phyloP scores from a whole-genome alignment of 108 stramenopile genomes.

The Conticribra guillardii region DNA sequence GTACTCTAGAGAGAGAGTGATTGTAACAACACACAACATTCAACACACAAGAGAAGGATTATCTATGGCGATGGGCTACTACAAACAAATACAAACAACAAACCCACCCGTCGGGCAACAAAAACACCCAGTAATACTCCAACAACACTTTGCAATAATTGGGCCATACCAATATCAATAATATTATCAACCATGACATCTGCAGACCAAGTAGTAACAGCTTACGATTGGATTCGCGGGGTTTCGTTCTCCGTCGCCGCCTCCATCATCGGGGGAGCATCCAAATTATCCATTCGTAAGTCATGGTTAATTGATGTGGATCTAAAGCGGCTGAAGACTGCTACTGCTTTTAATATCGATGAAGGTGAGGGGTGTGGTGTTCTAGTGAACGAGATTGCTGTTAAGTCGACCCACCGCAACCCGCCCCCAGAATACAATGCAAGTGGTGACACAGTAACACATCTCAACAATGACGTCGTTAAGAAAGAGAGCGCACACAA shows the following conservation, averaged over 20 bases:
- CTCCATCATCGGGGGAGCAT: slow-evolving; percentile 77
- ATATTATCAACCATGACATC: background rate
- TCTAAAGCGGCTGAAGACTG: background rate
- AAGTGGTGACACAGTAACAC: background rate
- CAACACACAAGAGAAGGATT: too few relatives aligned
- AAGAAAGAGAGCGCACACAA: background rate
- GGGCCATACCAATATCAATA: too few relatives aligned
- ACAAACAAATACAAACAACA: too few relatives aligned
- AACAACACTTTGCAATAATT: too few relatives aligned
- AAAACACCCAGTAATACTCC: too few relatives aligned
- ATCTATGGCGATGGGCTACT: too few relatives aligned
- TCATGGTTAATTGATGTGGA: slow-evolving; percentile 53
- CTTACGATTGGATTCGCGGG: slow-evolving; percentile 77
- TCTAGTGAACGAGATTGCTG: background rate
- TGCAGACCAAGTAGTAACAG: slow-evolving; percentile 24
- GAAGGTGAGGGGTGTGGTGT: background rate
- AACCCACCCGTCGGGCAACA: too few relatives aligned
- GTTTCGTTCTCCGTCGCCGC: slow-evolving; percentile 72
- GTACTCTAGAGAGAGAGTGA: too few relatives aligned
- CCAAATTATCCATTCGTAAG: slow-evolving; percentile 83
- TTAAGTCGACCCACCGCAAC: too few relatives aligned
- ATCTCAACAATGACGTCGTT: background rate
- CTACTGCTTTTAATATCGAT: background rate
- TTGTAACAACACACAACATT: too few relatives aligned
- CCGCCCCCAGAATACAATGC: too few relatives aligned